A percentile compares a stretch with the other conserved stretches of the same genome.
Evolutionary conservation across 352 stramenopile species (phyloP).

Genomic region (Phytophthora europaea): DNA sequence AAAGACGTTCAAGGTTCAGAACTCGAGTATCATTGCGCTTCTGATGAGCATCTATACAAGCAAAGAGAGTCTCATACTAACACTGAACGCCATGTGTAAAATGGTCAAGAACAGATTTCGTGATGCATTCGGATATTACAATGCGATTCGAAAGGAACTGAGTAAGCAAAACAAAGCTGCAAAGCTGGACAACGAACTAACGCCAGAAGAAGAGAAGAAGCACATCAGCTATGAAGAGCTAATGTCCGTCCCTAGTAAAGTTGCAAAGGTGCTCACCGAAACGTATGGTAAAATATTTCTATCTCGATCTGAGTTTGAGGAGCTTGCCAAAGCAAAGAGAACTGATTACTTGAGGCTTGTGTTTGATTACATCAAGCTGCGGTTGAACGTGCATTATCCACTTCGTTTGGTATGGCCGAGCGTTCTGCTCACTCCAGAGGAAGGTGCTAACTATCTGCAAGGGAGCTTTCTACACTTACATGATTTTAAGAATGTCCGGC

Average conservation of each 20-base stretch:
- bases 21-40: too few species aligned
- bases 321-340: not conserved
- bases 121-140: slow-evolving; percentile 3
- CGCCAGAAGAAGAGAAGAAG: slow-evolving; percentile 10
- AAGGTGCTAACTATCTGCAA: not conserved
- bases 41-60: too few species aligned
- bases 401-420: not conserved
- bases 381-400: not conserved
- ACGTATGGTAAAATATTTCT: not conserved
- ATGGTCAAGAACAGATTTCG: too few species aligned
- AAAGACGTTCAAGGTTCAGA: too few species aligned
- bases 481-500: not conserved
- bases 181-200: slow-evolving; percentile 7
- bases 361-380: not conserved
- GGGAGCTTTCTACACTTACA: not conserved
- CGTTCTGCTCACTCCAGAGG: not conserved
- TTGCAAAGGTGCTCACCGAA: not conserved
- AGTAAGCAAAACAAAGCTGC: slow-evolving; percentile 9
- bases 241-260: slow-evolving; percentile 1
- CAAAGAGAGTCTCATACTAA: not conserved
- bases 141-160: slow-evolving; percentile 7
- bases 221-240: slow-evolving; percentile 14
- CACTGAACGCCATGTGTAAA: not conserved
- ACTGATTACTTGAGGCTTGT: not conserved
- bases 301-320: not conserved